These are phyloP conservation scores for Camillea tinctor DNA, from an alignment of 2,329 filamentous ascomycete species.

Conservation along the genomic window DNA sequence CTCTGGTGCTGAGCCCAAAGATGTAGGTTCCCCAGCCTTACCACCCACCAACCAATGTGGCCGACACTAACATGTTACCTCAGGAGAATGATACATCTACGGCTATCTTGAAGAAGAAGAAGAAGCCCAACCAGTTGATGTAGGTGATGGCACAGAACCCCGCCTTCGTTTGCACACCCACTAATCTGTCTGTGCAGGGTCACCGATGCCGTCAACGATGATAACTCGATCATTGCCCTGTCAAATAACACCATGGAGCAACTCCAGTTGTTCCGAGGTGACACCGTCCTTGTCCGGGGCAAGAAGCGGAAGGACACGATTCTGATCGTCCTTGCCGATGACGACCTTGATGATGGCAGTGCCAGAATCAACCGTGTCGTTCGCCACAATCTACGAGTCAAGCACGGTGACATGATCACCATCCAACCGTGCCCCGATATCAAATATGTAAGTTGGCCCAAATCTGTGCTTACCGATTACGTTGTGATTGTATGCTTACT, in stretches of 20 bases:
- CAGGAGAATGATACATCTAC: conserved; percentile 90
- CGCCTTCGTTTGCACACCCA: neutral
- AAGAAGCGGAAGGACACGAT: conserved; percentile 99
- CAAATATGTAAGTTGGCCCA: conserved; percentile 83
- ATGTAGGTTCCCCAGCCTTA: conserved; percentile 54
- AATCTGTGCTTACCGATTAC: neutral
- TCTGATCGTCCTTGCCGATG: conserved; percentile 93
- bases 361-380: conserved; percentile 98
- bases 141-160: conserved; percentile 45
- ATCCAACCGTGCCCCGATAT: conserved; percentile 98
- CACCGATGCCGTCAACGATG: conserved; percentile 97
- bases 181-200: conserved; percentile 59
- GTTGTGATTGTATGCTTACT: neutral
- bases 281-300: conserved; percentile 96
- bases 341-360: conserved; percentile 96
- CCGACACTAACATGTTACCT: conserved; percentile 21
- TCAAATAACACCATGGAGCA: conserved; percentile 99
- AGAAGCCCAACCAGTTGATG: conserved; percentile 99
- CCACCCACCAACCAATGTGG: conserved; percentile 9
- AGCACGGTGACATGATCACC: conserved; percentile 97
- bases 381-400: conserved; percentile 95
- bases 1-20: conserved; percentile 83
- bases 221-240: conserved; percentile 98
- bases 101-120: conserved; percentile 99
- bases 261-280: conserved; percentile 96